Base-by-base conservation (phyloP, 139 green algal genomes). In the Chlamydomonas sp. region DNA sequence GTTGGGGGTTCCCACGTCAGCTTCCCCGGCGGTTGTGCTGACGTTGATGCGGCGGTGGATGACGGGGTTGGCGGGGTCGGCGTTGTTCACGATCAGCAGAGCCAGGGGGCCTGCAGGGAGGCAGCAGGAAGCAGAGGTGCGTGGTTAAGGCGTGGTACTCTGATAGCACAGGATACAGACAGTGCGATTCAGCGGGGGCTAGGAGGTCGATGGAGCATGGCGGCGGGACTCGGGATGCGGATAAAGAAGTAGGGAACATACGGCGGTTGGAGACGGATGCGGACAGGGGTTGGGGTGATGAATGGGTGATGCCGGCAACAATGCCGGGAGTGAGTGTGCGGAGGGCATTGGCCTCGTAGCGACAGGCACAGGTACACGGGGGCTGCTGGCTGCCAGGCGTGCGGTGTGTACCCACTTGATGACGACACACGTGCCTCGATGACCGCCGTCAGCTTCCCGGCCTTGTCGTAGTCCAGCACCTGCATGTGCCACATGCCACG, bases 71-170 rank as follows among this genome's bases (percentile, higher is more conserved):
- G 81, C 18, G 31, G 76, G 49, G 69, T 86, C 76, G 69, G 81
- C 81, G 59, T 73, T 63, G 81, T 86, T 86, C 60, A 86, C 20
- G n/a, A 86, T 79, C 14, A 86, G 81, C 4, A 86, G 81, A 16
- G 80, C 80, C 12, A 85, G 68, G 3, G 69, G 68, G 20, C 17
- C 80, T 85, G 80, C 77, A 61, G 14, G 12, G 15, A 16, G 69
- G 14, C 12, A 20, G 69, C 31, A 49, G 14, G 15, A 76, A n/a
- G 5, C 69, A 76, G 10, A 8, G 17, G 69, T 49, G 31, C 31
- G 31, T 49, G 69, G 7, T 20, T 1, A 76, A 76, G 8, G 69
- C 20, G 69, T 5, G 69, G 20, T 76, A 8, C 31, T 16, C 69
- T 8, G 15, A 1, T 5, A 57, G 12, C 12, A 57, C 69, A 20